phyloP scores from a whole-genome alignment of 768 basidiomycete species.

The Trametes elegans region DNA sequence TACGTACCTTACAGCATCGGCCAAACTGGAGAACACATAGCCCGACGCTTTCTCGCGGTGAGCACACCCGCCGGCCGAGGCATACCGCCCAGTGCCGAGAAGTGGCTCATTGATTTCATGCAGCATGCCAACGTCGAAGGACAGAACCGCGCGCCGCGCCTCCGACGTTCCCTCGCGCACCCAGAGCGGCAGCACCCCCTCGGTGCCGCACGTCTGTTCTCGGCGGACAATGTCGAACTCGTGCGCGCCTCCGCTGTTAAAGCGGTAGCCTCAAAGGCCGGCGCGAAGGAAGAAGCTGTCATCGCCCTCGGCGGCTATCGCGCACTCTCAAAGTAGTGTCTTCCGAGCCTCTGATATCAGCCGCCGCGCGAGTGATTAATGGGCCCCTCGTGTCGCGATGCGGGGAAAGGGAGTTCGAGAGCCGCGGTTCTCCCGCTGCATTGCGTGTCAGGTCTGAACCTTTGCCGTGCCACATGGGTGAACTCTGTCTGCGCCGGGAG shows the following conservation, averaged over 20 bases:
- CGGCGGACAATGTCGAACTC: slow-evolving; percentile 2
- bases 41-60: background rate
- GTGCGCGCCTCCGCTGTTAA: background rate
- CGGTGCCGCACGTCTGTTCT: slow-evolving; percentile 1
- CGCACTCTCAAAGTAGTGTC: no score
- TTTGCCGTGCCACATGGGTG: background rate
- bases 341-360: background rate
- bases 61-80: background rate
- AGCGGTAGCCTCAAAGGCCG: slow-evolving; percentile 4
- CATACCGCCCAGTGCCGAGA: background rate
- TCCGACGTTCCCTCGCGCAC: slow-evolving; percentile 3
- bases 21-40: background rate
- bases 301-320: background rate
- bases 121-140: background rate
- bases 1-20: background rate
- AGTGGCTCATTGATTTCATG: background rate
- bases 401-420: background rate
- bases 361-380: background rate
- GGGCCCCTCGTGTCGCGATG: background rate
- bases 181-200: background rate
- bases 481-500: background rate
- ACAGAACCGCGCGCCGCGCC: background rate
- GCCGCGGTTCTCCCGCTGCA: background rate
- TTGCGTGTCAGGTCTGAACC: slow-evolving; percentile 1
- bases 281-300: slow-evolving; percentile 7